These are phyloP conservation scores for Daedalea quercina DNA, from an alignment of 768 basidiomycete genomes.

Conservation along the genomic window DNA sequence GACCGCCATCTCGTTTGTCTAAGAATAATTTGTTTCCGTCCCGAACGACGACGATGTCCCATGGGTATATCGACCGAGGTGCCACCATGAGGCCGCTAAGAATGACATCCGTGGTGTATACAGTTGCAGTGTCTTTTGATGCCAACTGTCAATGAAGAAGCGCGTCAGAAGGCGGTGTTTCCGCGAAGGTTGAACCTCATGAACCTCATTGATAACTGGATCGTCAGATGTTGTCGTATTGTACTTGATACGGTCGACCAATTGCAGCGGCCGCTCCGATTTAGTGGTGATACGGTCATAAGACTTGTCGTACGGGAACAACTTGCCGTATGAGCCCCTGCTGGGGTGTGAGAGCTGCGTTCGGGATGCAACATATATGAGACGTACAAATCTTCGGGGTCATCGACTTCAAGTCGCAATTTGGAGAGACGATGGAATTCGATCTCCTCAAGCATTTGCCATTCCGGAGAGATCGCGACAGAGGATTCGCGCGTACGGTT, in stretches of 20 bases:
- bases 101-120: constrained; percentile 95
- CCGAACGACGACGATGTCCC: constrained; percentile 95
- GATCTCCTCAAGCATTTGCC: constrained; percentile 96
- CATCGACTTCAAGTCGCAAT: constrained; percentile 89
- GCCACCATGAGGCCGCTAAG: constrained; percentile 95
- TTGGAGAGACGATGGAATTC: constrained; percentile 92
- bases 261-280: constrained; percentile 83
- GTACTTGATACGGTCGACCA: constrained; percentile 92
- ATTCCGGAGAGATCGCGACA: constrained; percentile 85
- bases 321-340: constrained; percentile 82
- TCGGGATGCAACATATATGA: too few species aligned
- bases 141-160: constrained; percentile 49
- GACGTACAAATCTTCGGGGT: constrained; percentile 82
- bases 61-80: constrained; percentile 91
- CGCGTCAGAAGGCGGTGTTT: constrained; percentile 1
- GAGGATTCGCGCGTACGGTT: constrained; percentile 82
- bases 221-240: constrained; percentile 98
- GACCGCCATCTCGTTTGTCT: constrained; percentile 96
- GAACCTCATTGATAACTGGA: constrained; percentile 87
- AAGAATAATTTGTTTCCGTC: constrained; percentile 93
- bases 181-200: neutral
- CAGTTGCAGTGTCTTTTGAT: constrained; percentile 69
- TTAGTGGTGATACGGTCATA: constrained; percentile 96
- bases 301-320: constrained; percentile 89
- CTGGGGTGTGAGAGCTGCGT: too few species aligned